These are phyloP conservation scores for Tardiomyces digboiensis DNA, from an alignment of 1,139 yeast genomes.

Conservation along the genomic window DNA sequence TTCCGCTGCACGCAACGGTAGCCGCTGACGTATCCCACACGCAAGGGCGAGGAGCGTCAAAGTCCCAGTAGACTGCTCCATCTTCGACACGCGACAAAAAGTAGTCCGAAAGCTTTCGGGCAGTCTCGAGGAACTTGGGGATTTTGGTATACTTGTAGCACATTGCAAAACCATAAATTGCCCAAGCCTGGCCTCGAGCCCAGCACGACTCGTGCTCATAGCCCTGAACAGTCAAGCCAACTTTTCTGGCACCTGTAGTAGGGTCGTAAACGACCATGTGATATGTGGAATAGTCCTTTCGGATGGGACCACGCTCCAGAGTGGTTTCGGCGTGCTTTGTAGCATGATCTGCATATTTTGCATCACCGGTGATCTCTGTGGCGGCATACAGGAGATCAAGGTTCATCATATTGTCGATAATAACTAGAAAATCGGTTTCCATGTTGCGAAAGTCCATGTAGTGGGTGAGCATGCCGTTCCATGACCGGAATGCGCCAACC, in stretches of 20 bases:
- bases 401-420: constrained; percentile 28
- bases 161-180: constrained; percentile 20
- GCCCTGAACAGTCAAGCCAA: constrained; percentile 23
- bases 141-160: constrained; percentile 21
- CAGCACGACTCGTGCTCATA: constrained; percentile 23
- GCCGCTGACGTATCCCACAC: constrained; percentile 24
- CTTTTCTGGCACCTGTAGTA: constrained; percentile 16
- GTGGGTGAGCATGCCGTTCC: constrained; percentile 18
- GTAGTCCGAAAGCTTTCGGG: constrained; percentile 16
- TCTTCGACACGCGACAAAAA: constrained; percentile 19
- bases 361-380: constrained; percentile 21
- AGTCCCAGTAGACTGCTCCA: constrained; percentile 26
- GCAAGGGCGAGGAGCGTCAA: constrained; percentile 22
- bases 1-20: constrained; percentile 22
- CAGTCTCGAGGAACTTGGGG: constrained; percentile 18
- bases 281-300: constrained; percentile 21
- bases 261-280: constrained; percentile 22
- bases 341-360: constrained; percentile 20
- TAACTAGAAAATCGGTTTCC: constrained; percentile 20
- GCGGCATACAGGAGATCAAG: constrained; percentile 23
- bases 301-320: constrained; percentile 16
- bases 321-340: constrained; percentile 25
- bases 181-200: constrained; percentile 15
- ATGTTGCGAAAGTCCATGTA: constrained; percentile 12
- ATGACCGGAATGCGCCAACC: constrained; percentile 21